Base-by-base conservation (phyloP, 345 rosid genomes). In the Crucihimalaya himalaica region DNA sequence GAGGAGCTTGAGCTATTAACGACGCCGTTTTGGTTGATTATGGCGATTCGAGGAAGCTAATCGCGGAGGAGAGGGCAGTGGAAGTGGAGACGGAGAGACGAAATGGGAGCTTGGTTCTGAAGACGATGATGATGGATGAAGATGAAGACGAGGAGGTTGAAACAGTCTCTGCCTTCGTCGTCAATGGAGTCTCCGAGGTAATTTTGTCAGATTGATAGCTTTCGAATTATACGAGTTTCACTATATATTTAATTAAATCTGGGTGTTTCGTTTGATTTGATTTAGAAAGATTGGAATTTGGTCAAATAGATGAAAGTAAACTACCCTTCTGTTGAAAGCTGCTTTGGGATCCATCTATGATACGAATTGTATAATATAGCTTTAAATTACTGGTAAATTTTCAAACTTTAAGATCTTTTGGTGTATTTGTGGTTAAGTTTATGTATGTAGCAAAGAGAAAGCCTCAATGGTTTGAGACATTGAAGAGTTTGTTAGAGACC, bases 301-400 rank as follows among this genome's bases (percentile, higher is more conserved):
- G 98, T 90, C 47, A 88, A 82, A 82, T 87, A 88, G 37, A 86
- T 95, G 93, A 82, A 86, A 1, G 84, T 68, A 3, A 78, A 63
- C 9, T 82, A 88, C 75, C 83, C 93, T 63, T 86, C 84, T 83
- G 89, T 86, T 37, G 74, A 88, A 51, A 97, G 97, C n/a, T 90
- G 92, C 82, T 95, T 86, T 72, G 97, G 97, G 2, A 84, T 95
- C 19, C 99, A 95, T 79, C 99, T 97, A 21, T 87, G 97, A 97
- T 92, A 64, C 34, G 34, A 37, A 46, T 46, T 48, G 11, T 43
- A 16, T 62, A 1, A 37, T 13, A 28, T 40, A 20, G 4, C 13
- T 50, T n/a, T 14, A 40, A 10, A 2, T 52, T 18, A 52, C 66
- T 55, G 13, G 5, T 34, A 34, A 65, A 72, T 6, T 25, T 78